Evolutionary conservation across 805 yeast species (phyloP).

Genomic region (Wickerhamomyces rabaulensis): DNA sequence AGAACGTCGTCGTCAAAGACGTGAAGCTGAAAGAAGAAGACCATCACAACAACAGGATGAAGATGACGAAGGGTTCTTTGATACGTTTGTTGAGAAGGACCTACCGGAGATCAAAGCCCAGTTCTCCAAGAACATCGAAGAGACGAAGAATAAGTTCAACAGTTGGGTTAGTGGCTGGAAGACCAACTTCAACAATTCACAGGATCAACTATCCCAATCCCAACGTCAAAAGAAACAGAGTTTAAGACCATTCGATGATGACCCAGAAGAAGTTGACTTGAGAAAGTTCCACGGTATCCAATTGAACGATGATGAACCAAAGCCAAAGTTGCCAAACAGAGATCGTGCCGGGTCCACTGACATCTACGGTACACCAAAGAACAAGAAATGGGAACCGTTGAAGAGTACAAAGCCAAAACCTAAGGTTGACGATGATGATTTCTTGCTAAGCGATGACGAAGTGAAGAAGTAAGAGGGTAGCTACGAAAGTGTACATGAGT

Average conservation of each 20-base stretch:
- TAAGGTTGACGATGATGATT: conserved; percentile 34
- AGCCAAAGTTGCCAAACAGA: conserved; percentile 26
- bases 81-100: conserved; percentile 53
- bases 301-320: conserved; percentile 29
- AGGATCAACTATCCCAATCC: conserved; percentile 13
- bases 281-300: conserved; percentile 45
- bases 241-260: conserved; percentile 39
- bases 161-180: conserved; percentile 48
- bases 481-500: not conserved
- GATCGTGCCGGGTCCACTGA: conserved; percentile 25
- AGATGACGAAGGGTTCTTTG: conserved; percentile 43
- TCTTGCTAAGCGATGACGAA: conserved; percentile 30
- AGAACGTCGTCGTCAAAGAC: conserved; percentile 24
- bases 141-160: conserved; percentile 69
- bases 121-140: conserved; percentile 71
- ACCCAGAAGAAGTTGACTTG: conserved; percentile 46
- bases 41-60: conserved; percentile 16
- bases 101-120: conserved; percentile 58
- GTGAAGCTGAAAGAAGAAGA: conserved; percentile 23
- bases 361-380: conserved; percentile 20
- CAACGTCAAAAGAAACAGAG: conserved; percentile 20
- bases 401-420: conserved; percentile 18
- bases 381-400: conserved; percentile 39
- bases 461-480: not conserved
- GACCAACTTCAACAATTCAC: conserved; percentile 17